phyloP scores from a whole-genome alignment of 2,329 filamentous ascomycete genomes.

The Xylariaceae sp. region DNA sequence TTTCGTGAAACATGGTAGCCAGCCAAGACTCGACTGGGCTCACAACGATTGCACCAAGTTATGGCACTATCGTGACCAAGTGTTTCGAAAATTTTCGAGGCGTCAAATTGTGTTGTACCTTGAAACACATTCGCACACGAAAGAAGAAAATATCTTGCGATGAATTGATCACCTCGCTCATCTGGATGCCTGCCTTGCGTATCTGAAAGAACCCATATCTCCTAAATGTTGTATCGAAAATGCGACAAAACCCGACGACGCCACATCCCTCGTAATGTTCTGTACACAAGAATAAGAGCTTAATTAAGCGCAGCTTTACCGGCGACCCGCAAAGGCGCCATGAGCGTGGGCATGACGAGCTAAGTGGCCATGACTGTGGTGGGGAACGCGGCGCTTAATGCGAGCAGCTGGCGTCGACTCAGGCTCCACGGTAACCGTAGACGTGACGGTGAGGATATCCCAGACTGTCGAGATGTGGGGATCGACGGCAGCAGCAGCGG shows the following conservation, averaged over 20 bases:
- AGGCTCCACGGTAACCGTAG: slow-evolving; percentile 25
- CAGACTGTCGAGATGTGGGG: slow-evolving; percentile 43
- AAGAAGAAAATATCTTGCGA: neutral
- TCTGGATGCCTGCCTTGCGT: neutral
- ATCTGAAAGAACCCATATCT: neutral
- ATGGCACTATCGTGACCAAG: neutral
- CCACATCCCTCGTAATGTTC: neutral
- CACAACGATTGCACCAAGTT: neutral
- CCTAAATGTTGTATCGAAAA: neutral
- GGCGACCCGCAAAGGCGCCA: slow-evolving; percentile 25
- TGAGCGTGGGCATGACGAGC: slow-evolving; percentile 25
- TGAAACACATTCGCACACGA: neutral
- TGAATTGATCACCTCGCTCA: slow-evolving; percentile 6
- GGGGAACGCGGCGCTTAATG: slow-evolving; percentile 26
- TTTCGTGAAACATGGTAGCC: neutral
- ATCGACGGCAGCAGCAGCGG: slow-evolving; percentile 29
- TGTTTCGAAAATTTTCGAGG: neutral
- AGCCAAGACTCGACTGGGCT: neutral
- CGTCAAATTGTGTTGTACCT: neutral
- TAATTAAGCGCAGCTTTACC: slow-evolving; percentile 8
- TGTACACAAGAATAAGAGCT: slow-evolving; percentile 10
- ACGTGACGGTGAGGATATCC: slow-evolving; percentile 51
- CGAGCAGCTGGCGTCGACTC: slow-evolving; percentile 22
- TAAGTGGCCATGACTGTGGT: slow-evolving; percentile 28
- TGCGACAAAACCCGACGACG: neutral